phyloP scores from a whole-genome alignment of 2,329 filamentous ascomycete species.

The Hymenoscyphus fructigenus region DNA sequence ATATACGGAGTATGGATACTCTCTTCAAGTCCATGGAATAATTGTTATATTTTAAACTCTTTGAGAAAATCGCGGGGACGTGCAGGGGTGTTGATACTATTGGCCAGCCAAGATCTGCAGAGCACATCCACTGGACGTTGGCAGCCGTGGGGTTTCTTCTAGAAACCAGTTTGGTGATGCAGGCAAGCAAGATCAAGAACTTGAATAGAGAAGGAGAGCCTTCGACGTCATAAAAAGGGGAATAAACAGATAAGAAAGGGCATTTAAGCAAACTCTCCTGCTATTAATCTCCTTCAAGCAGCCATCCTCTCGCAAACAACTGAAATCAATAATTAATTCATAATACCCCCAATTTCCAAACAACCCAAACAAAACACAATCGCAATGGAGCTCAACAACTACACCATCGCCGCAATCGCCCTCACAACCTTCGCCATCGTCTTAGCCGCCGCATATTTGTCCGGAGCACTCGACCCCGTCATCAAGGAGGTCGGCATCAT shows the following conservation, averaged over 20 bases:
- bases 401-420: conserved; percentile 7
- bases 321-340: background rate
- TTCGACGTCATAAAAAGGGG: background rate
- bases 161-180: no score
- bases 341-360: background rate
- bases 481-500: conserved; percentile 41
- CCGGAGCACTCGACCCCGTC: conserved; percentile 40
- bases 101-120: no score
- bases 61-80: no score
- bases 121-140: no score
- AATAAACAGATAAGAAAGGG: background rate
- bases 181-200: conserved; percentile 3
- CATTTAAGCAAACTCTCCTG: background rate
- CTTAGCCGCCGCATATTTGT: conserved; percentile 39
- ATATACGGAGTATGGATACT: no score
- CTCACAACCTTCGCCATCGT: conserved; percentile 32
- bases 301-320: background rate
- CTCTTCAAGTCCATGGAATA: no score
- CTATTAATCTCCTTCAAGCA: background rate
- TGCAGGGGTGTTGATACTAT: no score
- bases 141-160: no score
- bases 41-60: no score
- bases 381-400: background rate
- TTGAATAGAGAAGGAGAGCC: background rate
- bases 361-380: background rate